phyloP scores from a whole-genome alignment of 2,329 filamentous ascomycete species.

The Diaporthe destruens region DNA sequence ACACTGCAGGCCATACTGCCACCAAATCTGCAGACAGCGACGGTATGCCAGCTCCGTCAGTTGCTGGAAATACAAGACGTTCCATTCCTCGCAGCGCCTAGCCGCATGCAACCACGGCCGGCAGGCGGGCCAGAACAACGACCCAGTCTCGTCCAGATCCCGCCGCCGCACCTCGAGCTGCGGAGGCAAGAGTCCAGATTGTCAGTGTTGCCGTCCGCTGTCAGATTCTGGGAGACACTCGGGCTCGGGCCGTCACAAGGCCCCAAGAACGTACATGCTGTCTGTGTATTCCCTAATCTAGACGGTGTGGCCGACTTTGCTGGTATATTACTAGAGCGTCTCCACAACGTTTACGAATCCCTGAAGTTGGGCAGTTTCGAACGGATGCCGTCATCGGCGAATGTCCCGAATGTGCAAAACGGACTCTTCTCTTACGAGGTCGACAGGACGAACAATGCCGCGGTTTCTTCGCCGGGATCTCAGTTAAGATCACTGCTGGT shows the following conservation, averaged over 20 bases:
- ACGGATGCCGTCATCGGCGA: constrained; percentile 57
- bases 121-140: constrained; percentile 62
- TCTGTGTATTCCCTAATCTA: constrained; percentile 78
- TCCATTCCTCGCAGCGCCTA: constrained; percentile 65
- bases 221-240: constrained; percentile 85
- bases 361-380: constrained; percentile 78
- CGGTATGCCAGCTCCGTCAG: constrained; percentile 59
- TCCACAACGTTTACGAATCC: constrained; percentile 79
- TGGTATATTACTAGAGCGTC: constrained; percentile 73
- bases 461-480: constrained; percentile 55
- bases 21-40: constrained; percentile 57
- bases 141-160: constrained; percentile 71
- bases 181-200: constrained; percentile 77
- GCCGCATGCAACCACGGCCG: constrained; percentile 63
- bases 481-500: constrained; percentile 60
- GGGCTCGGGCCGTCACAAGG: constrained; percentile 80
- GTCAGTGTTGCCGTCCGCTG: constrained; percentile 79
- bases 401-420: constrained; percentile 52
- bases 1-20: constrained; percentile 61
- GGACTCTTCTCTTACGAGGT: constrained; percentile 64
- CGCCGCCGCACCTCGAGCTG: constrained; percentile 78
- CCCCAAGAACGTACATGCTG: constrained; percentile 76
- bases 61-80: constrained; percentile 70
- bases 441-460: constrained; percentile 59
- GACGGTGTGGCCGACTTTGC: constrained; percentile 73